These are phyloP conservation scores for Diaporthe eres DNA, from an alignment of 2,329 filamentous ascomycete genomes.

Conservation along the genomic window DNA sequence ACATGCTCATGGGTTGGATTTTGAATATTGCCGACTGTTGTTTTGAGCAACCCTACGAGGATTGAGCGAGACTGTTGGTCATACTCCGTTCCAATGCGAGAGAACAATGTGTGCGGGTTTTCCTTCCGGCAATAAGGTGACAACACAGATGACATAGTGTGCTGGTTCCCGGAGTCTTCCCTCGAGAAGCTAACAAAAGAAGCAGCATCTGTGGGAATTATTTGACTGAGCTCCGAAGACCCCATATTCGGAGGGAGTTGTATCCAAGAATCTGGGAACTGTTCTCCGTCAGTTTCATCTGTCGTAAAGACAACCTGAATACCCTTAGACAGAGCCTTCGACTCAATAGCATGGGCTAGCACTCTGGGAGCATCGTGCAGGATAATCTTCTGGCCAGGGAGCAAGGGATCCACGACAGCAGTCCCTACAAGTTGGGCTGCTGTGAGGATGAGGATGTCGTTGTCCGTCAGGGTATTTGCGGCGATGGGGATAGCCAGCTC, in stretches of 20 bases:
- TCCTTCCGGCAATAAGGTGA: neutral
- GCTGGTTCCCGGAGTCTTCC: neutral
- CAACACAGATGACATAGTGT: constrained; percentile 9
- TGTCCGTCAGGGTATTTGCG: neutral
- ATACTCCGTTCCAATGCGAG: neutral
- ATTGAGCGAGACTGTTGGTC: neutral
- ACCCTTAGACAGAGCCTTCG: neutral
- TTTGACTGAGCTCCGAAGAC: neutral
- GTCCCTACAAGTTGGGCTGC: neutral
- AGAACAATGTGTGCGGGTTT: neutral
- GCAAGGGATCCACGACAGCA: neutral
- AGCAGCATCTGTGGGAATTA: neutral
- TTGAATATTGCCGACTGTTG: neutral
- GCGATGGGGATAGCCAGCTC: neutral
- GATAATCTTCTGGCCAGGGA: neutral
- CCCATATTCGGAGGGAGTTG: neutral
- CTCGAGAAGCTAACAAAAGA: neutral
- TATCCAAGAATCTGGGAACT: neutral
- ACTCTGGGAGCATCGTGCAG: neutral
- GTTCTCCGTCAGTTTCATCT: neutral
- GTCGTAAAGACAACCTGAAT: neutral
- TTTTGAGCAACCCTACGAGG: neutral
- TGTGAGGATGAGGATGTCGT: neutral
- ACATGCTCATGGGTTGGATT: neutral
- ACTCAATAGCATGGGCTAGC: neutral